A percentile compares a stretch with the other conserved stretches of the same genome.
Conservation (phyloP, 129 eudicot species). For the Scalesia atractyloides region DNA sequence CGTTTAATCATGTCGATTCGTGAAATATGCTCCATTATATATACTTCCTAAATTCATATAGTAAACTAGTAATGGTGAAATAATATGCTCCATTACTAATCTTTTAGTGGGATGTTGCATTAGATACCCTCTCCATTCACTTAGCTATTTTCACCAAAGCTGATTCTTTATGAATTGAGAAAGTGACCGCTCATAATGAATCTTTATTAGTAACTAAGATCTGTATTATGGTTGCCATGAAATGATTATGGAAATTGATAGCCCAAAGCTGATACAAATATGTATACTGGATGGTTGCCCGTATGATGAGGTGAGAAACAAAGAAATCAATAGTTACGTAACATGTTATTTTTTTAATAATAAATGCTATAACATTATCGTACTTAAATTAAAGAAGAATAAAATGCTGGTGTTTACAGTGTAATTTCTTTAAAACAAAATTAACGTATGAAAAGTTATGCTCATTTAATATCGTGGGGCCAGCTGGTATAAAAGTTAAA, state of each 20-base stretch:
- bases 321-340: no score
- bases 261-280: neutral
- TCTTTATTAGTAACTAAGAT: neutral
- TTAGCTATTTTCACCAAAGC: neutral
- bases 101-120: constrained; percentile 7
- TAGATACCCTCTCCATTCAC: constrained; percentile 15
- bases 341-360: no score
- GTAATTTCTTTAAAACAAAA: no score
- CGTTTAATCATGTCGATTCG: neutral
- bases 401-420: no score
- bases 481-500: no score
- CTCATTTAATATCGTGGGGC: no score
- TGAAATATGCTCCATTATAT: neutral
- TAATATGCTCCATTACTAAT: neutral
- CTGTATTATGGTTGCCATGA: constrained; percentile 9
- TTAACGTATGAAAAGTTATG: no score
- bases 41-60: neutral
- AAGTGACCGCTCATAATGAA: neutral
- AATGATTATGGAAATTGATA: neutral
- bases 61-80: no score
- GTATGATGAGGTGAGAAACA: no score
- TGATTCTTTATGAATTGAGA: neutral
- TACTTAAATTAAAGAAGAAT: no score
- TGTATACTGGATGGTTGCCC: no score
- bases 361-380: no score